Conservation (phyloP, 2,329 filamentous ascomycete species). For the Colletotrichum costaricense region DNA sequence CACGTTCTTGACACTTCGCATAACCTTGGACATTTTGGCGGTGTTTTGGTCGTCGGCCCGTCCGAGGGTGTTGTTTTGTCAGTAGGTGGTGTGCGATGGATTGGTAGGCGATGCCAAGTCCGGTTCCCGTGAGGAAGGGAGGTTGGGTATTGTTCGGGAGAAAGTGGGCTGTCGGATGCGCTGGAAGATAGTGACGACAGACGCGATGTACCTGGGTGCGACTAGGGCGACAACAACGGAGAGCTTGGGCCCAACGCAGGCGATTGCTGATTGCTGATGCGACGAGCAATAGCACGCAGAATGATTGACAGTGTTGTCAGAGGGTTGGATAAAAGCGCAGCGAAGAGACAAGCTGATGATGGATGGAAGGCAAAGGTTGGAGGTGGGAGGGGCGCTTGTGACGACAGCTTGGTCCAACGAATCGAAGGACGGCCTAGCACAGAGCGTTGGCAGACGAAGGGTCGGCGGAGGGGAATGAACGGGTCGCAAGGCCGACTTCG, state of each 20-base stretch:
- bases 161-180: slow-evolving; percentile 12
- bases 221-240: slow-evolving; percentile 6
- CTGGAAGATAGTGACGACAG: slow-evolving; percentile 1
- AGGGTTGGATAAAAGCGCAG: not conserved
- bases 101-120: not conserved
- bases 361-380: not conserved
- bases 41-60: slow-evolving; percentile 1
- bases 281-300: not conserved
- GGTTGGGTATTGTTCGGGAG: slow-evolving; percentile 10
- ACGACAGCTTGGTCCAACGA: slow-evolving; percentile 19
- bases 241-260: slow-evolving; percentile 28
- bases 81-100: not conserved
- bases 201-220: slow-evolving; percentile 7
- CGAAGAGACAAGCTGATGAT: not conserved
- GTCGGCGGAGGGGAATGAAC: not conserved
- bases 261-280: not conserved
- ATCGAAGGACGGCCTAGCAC: slow-evolving; percentile 17
- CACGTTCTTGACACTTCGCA: slow-evolving; percentile 98
- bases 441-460: slow-evolving; percentile 15
- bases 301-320: not conserved
- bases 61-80: not conserved
- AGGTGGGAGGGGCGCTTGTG: slow-evolving; percentile 1
- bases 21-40: slow-evolving; percentile 89
- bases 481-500: slow-evolving; percentile 8
- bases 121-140: not conserved